Base-by-base conservation (phyloP, 257 asterid genomes). In the Solanum chilense region DNA sequence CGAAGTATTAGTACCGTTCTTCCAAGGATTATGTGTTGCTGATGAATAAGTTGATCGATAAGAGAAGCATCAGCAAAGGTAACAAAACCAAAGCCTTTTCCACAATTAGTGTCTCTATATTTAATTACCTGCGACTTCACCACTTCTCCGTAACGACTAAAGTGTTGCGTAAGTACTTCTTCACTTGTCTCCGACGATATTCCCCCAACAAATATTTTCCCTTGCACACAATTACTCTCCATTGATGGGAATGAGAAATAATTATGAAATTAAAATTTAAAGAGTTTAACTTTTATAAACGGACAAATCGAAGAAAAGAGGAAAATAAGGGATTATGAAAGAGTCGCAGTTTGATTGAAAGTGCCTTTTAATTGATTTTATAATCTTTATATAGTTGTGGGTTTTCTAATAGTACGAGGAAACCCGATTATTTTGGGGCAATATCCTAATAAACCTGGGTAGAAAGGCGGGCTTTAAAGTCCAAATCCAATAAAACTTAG, bases 31-130 rank as follows among this genome's bases (percentile, higher is more conserved):
- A 66, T 41, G 14, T 89, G 91, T 12, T 49, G 21, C 9, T 76
- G 70, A 33, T 47, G 52, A 29, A 83, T 49, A 58, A 86, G 86
- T 4, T 6, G 23, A 2, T 84, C 25, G 5, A n/a, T 2, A 9
- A 84, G 66, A 84, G 84, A 84, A 12, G 15, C 18, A 31, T 87
- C 84, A 0, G 74, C 13, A 13, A 89, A 89, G 6, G 78, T 69
- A n/a, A 89, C 88, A 27, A 89, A 89, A 1, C 89, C 89, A 71
- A 87, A 89, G 0, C 91, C 88, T 83, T 85, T 70, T 37, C 47
- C 85, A 31, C 14, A 0, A 39, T 76, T 66, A 3, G 88, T 89
- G 14, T 16, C 11, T 14, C 77, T 44, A 15, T 62, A 45, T 18
- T 27, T 68, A 5, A 84, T 37, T 7, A 84, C 44, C 10, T 83